Percentiles rank a stretch among this genome's conserved stretches.
Conservation (phyloP, 257 asterid species). For the Solanum paucissectum region DNA sequence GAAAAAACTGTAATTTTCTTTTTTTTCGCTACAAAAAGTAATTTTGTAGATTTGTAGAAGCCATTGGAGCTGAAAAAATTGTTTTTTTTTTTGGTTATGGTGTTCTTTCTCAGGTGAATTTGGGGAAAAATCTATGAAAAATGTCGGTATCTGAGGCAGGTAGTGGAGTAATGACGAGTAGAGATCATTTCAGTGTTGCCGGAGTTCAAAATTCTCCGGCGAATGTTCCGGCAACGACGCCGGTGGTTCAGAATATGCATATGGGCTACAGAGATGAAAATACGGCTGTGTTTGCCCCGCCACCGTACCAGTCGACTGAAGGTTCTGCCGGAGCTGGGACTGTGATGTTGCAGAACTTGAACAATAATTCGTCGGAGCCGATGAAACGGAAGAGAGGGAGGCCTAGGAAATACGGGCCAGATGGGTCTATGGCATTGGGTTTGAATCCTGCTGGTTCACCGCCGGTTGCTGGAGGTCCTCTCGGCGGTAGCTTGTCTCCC, state of each 20-base stretch:
- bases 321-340: neutral
- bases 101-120: neutral
- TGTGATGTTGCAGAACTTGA: neutral
- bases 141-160: conserved; percentile 4
- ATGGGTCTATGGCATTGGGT: neutral
- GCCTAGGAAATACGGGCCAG: neutral
- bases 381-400: neutral
- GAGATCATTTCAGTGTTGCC: neutral
- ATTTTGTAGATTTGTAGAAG: neutral
- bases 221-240: neutral
- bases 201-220: neutral
- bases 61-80: neutral
- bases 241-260: neutral
- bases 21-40: neutral
- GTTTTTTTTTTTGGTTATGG: neutral
- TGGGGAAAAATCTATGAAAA: neutral
- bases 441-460: neutral
- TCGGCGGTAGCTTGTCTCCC: neutral
- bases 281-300: neutral
- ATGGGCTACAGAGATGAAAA: neutral
- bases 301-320: neutral
- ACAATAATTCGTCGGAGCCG: neutral
- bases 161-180: neutral
- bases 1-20: neutral
- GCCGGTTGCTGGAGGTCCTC: neutral